Evolutionary conservation across 164 flowering plant species (phyloP), one percentile per base, ranked within the genome.

Genomic region (Umbilicus rupestris): DNA sequence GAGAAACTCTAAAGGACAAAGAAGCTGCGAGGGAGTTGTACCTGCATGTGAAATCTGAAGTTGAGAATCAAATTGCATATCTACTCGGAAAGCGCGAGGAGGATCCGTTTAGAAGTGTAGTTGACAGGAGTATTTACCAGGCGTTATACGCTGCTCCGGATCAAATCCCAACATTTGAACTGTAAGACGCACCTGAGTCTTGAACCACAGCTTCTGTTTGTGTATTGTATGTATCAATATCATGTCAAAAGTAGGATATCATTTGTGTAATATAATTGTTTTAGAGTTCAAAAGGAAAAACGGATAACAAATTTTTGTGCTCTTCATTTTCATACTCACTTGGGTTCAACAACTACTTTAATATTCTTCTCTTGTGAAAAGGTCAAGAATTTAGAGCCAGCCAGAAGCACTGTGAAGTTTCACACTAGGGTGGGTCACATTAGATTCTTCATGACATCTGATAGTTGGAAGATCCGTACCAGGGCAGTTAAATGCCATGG

Each of bases 11-110:
- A 6, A 67, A 67, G 39, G 46, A 67, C 63, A 67, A 28, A 57
- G 69, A 37, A 26, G 46, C 66, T 14, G 96, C 91, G 63, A 86
- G 76, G 66, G 77, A 73, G 39, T 7, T 89, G 64, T 93, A 93
- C 72, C 55, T 79, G 85, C 80, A 84, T 71, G 69, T 87, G 47
- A 84, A 86, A 71, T 80, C 86, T 6, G 85, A 87, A 55, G 80
- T 93, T 29, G 92, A 86, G 71, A 35, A 50, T 39, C 66, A 30
- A 33, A 50, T 93, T 1, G 75, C 74, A 1, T 88, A 85, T 76
- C 72, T 93, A 80, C 62, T 77, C 46, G 76, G 78, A 78, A 90
- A 90, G 73, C 72, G 97, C 72, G 85, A 87, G 77, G 80, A 87
- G 70, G 97, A 93, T 75, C 98, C 98, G 2, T 84, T 83, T 62